Base-by-base conservation (phyloP, 83 land plant genomes). In the Thuja plicata region DNA sequence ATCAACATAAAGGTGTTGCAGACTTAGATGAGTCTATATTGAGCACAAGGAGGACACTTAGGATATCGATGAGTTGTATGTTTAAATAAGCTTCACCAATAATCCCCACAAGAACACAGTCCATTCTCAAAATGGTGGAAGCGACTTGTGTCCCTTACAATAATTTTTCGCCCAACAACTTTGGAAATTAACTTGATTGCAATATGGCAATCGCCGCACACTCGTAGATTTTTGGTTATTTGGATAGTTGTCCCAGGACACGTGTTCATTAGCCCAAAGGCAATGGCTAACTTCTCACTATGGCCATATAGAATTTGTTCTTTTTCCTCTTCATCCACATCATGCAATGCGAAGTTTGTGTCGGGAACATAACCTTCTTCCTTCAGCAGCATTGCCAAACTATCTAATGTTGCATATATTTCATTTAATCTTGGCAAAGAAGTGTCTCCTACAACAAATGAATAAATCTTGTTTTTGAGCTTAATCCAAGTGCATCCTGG, bases 401-500 rank as follows among this genome's bases (percentile, higher is more conserved):
- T 79, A 17, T 79, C 83, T 40, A 79, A 79, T 24, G 40, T 40
- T 79, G 83, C 83, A 79, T 79, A 79, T 40, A 79, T 40, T 79
- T 79, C 83, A 7, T 79, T 40, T 38, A 24, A 38, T 79, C 41
- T 38, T 38, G 83, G 46, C 21, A 38, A 41, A 38, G 46, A 79
- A 38, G 45, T 79, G 83, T 79, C 83, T 79, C 83, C 83, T 19
- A 79, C 83, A 79, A 79, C 21, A 79, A 79, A 79, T 17, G 83
- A 38, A 79, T 79, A 41, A 19, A 79, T 41, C 83, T 12, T 79
- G 46, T 79, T 79, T 46, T 79, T 79, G 46, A 79, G 27, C 83
- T 79, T 24, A 79, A 79, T 79, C 83, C 83, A 79, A 24, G 45
- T 40, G 83, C 83, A 79, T 79, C 83, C 83, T 40, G 83, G 83